Evolutionary conservation across 768 basidiomycete genomes (phyloP).

Genomic region (Suillus ampliporus): DNA sequence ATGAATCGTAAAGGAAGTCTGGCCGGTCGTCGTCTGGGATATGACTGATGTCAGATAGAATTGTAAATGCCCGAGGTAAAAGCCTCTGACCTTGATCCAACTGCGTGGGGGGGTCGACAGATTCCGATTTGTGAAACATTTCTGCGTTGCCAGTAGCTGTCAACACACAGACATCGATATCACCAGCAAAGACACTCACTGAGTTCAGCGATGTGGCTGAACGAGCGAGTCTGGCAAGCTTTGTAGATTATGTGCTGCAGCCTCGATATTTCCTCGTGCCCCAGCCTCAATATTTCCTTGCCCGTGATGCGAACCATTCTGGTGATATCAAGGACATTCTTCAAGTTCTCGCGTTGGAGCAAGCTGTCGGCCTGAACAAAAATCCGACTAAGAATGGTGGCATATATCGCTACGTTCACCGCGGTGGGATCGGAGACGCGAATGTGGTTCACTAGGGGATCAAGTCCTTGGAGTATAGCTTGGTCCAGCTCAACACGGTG

Average conservation of each 20-base stretch:
- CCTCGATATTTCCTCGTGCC: background rate
- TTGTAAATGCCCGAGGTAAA: background rate
- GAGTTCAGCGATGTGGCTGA: background rate
- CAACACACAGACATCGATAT: background rate
- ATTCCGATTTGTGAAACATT: background rate
- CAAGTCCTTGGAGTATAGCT: background rate
- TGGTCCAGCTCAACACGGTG: background rate
- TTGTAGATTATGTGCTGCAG: background rate
- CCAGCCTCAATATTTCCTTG: no score
- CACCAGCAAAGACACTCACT: background rate
- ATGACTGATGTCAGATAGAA: background rate
- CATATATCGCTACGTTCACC: no score
- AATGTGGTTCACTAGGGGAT: accelerated
- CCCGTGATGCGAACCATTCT: no score
- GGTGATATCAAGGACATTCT: background rate
- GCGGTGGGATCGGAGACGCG: no score
- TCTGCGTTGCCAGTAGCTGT: background rate
- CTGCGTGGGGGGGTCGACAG: background rate
- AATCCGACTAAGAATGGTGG: no score
- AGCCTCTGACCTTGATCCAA: background rate
- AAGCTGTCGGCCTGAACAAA: background rate
- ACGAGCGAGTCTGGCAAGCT: background rate
- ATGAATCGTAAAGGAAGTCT: background rate
- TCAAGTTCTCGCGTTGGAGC: background rate
- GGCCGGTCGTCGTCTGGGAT: background rate